phyloP scores from a whole-genome alignment of 192 early-diverging fungal species.

The Gryganskiella cystojenkinii region DNA sequence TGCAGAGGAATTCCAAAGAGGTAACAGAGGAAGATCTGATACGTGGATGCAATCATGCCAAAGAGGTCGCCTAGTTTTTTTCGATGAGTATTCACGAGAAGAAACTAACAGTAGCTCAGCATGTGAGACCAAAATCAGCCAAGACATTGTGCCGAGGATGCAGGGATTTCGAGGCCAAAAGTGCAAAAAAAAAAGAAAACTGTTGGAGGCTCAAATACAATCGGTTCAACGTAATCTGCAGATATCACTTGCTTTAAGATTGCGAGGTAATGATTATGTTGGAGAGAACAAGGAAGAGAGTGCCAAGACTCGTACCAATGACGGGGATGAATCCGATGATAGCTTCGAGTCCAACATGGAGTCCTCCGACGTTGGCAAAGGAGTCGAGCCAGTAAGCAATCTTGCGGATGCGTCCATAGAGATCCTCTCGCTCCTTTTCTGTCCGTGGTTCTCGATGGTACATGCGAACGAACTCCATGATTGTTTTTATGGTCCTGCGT shows the following conservation, averaged over 20 bases:
- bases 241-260: neutral
- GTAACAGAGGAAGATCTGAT: conserved; percentile 35
- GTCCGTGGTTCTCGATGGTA: conserved; percentile 39
- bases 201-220: too few relatives aligned
- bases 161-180: too few relatives aligned
- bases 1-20: conserved; percentile 32
- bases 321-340: conserved; percentile 42
- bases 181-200: too few relatives aligned
- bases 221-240: neutral
- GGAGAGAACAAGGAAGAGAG: neutral
- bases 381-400: conserved; percentile 47
- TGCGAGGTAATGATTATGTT: neutral
- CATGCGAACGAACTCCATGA: conserved; percentile 23
- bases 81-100: too few relatives aligned
- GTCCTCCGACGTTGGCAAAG: conserved; percentile 17
- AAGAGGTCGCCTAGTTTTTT: conserved; percentile 49
- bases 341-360: conserved; percentile 35
- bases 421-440: conserved; percentile 30
- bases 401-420: conserved; percentile 38
- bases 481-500: neutral
- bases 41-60: conserved; percentile 32
- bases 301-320: conserved; percentile 11
- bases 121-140: neutral
- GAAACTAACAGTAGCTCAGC: neutral
- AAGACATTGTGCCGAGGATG: neutral